Base-by-base conservation (phyloP, 257 asterid species). In the Fraxinus pennsylvanica region DNA sequence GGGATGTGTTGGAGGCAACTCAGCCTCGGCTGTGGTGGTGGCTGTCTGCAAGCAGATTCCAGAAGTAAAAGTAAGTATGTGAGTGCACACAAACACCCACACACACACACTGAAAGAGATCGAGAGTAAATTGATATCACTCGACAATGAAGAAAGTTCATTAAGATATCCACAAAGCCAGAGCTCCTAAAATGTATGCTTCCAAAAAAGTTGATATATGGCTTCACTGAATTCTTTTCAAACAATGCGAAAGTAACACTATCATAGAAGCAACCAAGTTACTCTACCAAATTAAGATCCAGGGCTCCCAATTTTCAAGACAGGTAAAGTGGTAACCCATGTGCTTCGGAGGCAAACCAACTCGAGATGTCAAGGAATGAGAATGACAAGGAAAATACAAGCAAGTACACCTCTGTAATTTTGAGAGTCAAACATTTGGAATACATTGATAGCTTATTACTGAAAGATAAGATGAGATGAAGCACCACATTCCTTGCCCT, bases 1-100 rank as follows among this genome's bases (percentile, higher is more conserved):
- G 59, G 98, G 97, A 82, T 93, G 97, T 2, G 98, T 93, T 39
- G 98, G 96, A 63, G 97, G 89, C 68, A 93, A 83, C 69, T 89
- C 97, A 68, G 92, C 85, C 82, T 90, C 97, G n/a, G 96, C 95
- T 71, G 90, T 68, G 47, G 86, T 84, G 74, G 96, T 93, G 30
- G 98, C 97, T 47, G 84, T 27, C 98, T 10, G 87, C 83, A 81
- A 77, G 74, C 74, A 81, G 61, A 76, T 77, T 14, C 76, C 71
- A 77, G 72, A 65, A 63, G 35, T 72, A 84, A 75, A 66, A 72
- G 52, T 67, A 17, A 76, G 72, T 76, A 17, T 21, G 41, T 59
- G 72, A 45, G 72, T 25, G 71, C 76, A 86, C 59, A 74, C 25
- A 78, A 32, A 76, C 6, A 41, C 25, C 61, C 74, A 29, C 54